These are phyloP conservation scores for Omphalotus olearius DNA, from an alignment of 1,284 basidiomycete genomes.

Conservation along the genomic window DNA sequence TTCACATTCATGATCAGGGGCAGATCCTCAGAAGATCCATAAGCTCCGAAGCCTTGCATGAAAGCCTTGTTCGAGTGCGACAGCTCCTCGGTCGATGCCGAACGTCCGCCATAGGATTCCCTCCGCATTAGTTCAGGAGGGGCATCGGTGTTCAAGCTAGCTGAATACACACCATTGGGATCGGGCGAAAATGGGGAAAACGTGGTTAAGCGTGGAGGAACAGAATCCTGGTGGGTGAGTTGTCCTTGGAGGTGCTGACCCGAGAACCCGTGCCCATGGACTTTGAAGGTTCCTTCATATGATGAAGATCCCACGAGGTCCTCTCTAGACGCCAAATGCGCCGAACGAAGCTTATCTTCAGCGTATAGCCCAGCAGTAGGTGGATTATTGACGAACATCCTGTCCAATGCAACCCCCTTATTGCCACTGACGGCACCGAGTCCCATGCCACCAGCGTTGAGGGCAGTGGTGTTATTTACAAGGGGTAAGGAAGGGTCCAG, in stretches of 20 bases:
- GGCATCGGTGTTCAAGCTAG: slow-evolving; percentile 1
- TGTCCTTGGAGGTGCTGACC: slow-evolving; percentile 17
- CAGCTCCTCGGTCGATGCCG: not conserved
- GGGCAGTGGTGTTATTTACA: slow-evolving; percentile 2
- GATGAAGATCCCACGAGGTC: slow-evolving; percentile 19
- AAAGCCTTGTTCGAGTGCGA: not conserved
- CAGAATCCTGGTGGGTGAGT: slow-evolving; percentile 21
- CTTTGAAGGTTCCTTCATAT: slow-evolving; percentile 14
- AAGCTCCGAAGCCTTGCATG: not conserved
- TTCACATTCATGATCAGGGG: too few relatives aligned
- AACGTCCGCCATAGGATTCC: not conserved
- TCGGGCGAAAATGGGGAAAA: slow-evolving; percentile 65
- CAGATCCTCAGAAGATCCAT: not conserved
- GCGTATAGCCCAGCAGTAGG: slow-evolving; percentile 14
- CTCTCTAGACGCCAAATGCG: slow-evolving; percentile 20
- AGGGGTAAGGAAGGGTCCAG: slow-evolving; percentile 22
- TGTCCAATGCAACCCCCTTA: not conserved
- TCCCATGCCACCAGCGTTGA: slow-evolving; percentile 4
- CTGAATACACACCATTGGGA: slow-evolving; percentile 33
- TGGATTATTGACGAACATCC: slow-evolving; percentile 13
- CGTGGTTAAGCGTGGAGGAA: slow-evolving; percentile 27
- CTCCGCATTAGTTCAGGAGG: not conserved
- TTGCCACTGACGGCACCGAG: not conserved
- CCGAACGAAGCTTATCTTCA: slow-evolving; percentile 28
- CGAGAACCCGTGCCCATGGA: slow-evolving; percentile 13